Evolutionary conservation across 345 rosid genomes (phyloP).

Genomic region (Durio zibethinus): DNA sequence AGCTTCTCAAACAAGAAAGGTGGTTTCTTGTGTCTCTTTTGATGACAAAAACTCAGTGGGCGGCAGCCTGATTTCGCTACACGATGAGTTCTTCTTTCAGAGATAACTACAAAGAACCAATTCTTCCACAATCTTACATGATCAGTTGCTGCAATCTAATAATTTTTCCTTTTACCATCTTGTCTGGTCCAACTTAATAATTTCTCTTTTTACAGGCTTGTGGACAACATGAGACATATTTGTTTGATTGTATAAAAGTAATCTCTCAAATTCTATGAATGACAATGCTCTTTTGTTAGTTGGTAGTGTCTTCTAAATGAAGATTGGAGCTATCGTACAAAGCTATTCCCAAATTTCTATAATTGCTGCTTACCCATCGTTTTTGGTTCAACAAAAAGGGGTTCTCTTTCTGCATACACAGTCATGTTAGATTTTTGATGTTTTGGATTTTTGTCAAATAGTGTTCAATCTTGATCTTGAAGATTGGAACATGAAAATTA

Average conservation of each 20-base stretch:
- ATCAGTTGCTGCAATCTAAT: neutral
- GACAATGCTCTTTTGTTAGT: neutral
- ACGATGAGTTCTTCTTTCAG: too few relatives aligned
- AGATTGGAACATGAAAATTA: neutral
- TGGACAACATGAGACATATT: neutral
- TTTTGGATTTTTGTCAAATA: neutral
- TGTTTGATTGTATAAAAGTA: constrained; percentile 6
- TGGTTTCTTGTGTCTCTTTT: too few relatives aligned
- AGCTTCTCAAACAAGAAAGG: too few relatives aligned
- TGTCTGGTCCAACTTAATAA: too few relatives aligned
- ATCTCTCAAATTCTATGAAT: neutral
- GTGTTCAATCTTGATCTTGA: neutral
- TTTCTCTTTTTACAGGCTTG: too few relatives aligned
- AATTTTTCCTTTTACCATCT: neutral
- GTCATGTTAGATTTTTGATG: neutral
- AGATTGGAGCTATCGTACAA: neutral
- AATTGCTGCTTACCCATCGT: neutral
- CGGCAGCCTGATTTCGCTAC: too few relatives aligned
- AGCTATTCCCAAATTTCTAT: neutral
- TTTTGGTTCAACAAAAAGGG: neutral
- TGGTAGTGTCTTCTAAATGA: neutral
- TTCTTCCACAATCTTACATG: too few relatives aligned
- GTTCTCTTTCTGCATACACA: neutral
- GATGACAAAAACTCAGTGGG: too few relatives aligned
- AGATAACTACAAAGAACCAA: too few relatives aligned